These are phyloP conservation scores for Odonthalia washingtoniensis DNA, from an alignment of 31 red algal genomes.

Conservation along the genomic window DNA sequence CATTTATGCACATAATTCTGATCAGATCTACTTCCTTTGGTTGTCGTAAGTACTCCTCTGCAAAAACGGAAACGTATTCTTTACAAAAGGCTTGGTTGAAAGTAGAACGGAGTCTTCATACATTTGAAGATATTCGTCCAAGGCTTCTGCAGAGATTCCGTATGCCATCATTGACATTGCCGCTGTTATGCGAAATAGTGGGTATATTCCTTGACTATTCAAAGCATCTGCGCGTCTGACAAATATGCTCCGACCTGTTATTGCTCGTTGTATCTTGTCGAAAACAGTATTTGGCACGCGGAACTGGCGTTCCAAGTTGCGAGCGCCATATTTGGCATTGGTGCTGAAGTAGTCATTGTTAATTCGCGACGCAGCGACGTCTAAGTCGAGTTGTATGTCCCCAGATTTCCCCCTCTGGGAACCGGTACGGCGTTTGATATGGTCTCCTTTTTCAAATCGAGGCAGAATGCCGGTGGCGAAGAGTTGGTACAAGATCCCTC, in stretches of 20 bases:
- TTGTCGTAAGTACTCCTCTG: neutral
- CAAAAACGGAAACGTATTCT: neutral
- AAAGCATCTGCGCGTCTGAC: neutral
- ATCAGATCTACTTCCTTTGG: neutral
- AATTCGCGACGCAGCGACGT: neutral
- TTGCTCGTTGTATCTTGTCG: neutral
- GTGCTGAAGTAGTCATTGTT: constrained; percentile 17
- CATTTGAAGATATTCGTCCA: constrained; percentile 15
- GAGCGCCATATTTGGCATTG: neutral
- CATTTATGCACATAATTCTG: neutral
- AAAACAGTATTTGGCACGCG: neutral
- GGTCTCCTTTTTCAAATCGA: neutral
- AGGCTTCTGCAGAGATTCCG: neutral
- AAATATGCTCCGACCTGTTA: neutral
- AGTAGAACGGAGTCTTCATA: neutral
- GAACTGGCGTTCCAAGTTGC: constrained; percentile 13
- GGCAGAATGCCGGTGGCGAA: neutral
- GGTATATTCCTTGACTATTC: neutral
- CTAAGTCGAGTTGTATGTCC: neutral
- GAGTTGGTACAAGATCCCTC: neutral
- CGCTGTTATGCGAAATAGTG: neutral
- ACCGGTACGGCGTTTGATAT: neutral
- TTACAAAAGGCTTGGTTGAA: neutral
- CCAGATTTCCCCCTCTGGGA: neutral
- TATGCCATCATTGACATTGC: constrained; percentile 29